phyloP scores from a whole-genome alignment of 805 yeast species.

The Saturnispora saitoi region DNA sequence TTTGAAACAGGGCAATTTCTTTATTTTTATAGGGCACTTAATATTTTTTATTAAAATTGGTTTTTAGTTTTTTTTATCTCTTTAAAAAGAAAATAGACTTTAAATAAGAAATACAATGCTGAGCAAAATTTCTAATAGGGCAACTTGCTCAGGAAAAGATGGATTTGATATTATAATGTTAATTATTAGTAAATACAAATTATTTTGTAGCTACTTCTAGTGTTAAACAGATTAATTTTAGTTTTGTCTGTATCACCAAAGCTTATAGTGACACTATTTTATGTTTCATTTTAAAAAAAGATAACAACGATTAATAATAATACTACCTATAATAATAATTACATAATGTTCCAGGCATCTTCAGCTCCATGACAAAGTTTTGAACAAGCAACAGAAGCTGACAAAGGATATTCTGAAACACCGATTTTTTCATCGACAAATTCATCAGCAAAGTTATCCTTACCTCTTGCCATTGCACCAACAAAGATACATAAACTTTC shows the following conservation, averaged over 20 bases:
- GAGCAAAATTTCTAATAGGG: neutral
- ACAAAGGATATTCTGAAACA: constrained; percentile 86
- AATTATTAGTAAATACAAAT: no score
- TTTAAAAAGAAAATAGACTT: no score
- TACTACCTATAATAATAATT: constrained; percentile 3
- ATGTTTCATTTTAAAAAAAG: no score
- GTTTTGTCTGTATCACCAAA: no score
- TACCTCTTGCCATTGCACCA: constrained; percentile 99
- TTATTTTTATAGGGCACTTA: no score
- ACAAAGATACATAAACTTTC: constrained; percentile 97
- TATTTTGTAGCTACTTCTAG: no score
- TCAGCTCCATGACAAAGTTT: constrained; percentile 98
- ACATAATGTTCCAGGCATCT: constrained; percentile 87
- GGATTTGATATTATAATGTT: no score
- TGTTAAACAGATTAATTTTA: no score
- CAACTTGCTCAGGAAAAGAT: neutral
- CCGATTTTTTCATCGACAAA: constrained; percentile 95
- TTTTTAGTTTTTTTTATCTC: no score
- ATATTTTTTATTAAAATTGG: neutral
- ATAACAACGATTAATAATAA: no score
- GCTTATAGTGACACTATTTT: no score
- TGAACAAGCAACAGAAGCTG: constrained; percentile 97
- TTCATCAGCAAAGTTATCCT: constrained; percentile 95
- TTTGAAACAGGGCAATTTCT: neutral
- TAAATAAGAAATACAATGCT: neutral